Conservation (phyloP, 176 grass and related monocot species). For the Panicum miliaceum region DNA sequence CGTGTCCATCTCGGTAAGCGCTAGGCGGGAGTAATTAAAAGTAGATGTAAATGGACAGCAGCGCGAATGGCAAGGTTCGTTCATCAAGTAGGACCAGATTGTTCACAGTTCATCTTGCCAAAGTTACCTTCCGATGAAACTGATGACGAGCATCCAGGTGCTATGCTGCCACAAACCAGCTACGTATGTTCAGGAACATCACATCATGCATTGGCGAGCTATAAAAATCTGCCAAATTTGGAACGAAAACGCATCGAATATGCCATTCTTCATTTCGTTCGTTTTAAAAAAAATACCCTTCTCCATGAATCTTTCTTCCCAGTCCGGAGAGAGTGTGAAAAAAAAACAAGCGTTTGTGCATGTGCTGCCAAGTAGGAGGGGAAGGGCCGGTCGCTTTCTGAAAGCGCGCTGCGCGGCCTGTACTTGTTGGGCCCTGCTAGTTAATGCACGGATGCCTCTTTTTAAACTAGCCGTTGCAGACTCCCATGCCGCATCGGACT, state of each 20-base stretch:
- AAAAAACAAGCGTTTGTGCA: neutral
- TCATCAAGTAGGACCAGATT: neutral
- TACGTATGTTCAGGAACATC: neutral
- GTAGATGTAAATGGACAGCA: neutral
- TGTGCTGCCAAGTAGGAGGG: neutral
- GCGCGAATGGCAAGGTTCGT: neutral
- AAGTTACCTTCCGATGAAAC: too few relatives aligned
- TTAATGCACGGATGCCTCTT: neutral
- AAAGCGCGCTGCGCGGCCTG: neutral
- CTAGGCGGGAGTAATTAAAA: neutral
- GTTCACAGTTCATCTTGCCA: too few relatives aligned
- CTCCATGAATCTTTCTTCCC: too few relatives aligned
- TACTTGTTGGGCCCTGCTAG: too few relatives aligned
- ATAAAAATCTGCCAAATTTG: neutral
- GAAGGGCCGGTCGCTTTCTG: neutral
- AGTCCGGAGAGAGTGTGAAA: too few relatives aligned
- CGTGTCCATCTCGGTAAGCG: neutral
- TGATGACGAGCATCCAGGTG: too few relatives aligned
- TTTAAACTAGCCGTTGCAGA: conserved; percentile 50
- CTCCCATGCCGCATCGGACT: neutral
- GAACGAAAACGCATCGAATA: neutral
- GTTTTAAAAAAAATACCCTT: too few relatives aligned
- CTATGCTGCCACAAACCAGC: neutral
- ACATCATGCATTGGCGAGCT: neutral
- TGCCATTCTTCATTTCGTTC: too few relatives aligned